These are phyloP conservation scores for Euclidium syriacum DNA, from an alignment of 345 rosid genomes.

Conservation along the genomic window DNA sequence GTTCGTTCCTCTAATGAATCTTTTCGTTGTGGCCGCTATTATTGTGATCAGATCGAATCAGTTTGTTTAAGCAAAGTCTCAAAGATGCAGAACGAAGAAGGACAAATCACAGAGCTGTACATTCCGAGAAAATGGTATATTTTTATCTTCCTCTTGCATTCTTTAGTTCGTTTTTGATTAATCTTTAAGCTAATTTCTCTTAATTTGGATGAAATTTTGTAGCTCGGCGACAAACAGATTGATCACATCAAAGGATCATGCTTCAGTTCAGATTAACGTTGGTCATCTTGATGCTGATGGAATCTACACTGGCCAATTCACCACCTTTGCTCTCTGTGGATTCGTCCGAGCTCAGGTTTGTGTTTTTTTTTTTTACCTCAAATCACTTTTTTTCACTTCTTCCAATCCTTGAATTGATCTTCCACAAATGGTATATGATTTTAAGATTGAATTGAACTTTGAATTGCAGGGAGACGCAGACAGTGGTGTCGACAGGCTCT, in stretches of 20 bases:
- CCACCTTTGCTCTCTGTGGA: slow-evolving; percentile 67
- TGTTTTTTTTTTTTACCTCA: neutral
- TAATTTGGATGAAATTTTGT: slow-evolving; percentile 5
- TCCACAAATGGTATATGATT: no score
- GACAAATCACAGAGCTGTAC: slow-evolving; percentile 76
- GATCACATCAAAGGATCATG: slow-evolving; percentile 68
- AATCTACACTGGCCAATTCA: slow-evolving; percentile 42
- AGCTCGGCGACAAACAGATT: slow-evolving; percentile 75
- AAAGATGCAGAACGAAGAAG: slow-evolving; percentile 98
- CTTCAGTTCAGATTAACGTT: slow-evolving; percentile 61
- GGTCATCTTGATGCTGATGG: slow-evolving; percentile 64
- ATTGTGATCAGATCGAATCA: slow-evolving; percentile 4
- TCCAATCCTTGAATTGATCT: neutral
- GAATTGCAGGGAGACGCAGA: slow-evolving; percentile 60
- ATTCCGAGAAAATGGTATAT: slow-evolving; percentile 90
- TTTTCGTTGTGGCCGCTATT: neutral
- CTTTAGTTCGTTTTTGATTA: neutral
- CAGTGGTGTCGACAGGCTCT: slow-evolving; percentile 62
- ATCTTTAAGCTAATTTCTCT: no score
- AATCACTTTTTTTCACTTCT: neutral
- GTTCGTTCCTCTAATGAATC: neutral
- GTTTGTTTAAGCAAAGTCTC: neutral
- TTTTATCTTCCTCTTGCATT: neutral
- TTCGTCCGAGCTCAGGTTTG: slow-evolving; percentile 66
- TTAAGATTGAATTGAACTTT: neutral